Evolutionary conservation across 2,329 filamentous ascomycete species (phyloP), one percentile per base, ranked within the genome.

Genomic region (Penicillium rolfsii): DNA sequence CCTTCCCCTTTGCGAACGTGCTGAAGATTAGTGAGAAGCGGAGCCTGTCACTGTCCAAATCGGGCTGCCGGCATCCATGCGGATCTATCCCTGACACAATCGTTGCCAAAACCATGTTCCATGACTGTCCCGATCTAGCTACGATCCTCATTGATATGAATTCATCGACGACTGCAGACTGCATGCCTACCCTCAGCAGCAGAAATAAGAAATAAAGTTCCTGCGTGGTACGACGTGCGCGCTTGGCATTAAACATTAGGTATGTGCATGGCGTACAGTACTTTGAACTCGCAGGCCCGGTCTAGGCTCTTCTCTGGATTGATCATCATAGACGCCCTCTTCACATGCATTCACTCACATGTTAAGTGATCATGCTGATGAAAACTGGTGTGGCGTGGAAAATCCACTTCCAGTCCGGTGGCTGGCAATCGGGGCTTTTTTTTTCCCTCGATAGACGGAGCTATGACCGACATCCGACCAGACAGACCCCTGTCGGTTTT

Each of bases 11-110:
- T n/a, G 40, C 16, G 30, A 40, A 52, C 24, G 36, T 45, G 36
- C 52, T 62, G 63, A 65, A 61, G 63, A 67, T 50, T 54, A 60
- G 22, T 43, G 22, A 19, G 53, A 19, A 28, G 28, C 35, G 36
- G 36, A n/a, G 16, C 22, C 43, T 67, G 63, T 48, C 30, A 48
- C 49, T 28, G 36, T 59, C 63, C 35, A 46, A 48, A 65, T 64
- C 48, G 58, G 64, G 64, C n/a, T 62, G 58, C 56, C 38, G 16
- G 30, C 49, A 58, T 50, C 55, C 57, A 61, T 33, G 40, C 26
- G 55, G 64, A 65, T 61, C 40, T 58, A 54, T 61, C 16, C 33
- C 28, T 43, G 55, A 54, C 35, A 54, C 57, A n/a, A 19, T 14
- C 46, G n/a, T 36, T 38, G 35, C 46, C 46, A 45, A 24, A 41